These are phyloP conservation scores for Volutella citrinella DNA, from an alignment of 2,329 filamentous ascomycete species.

Conservation along the genomic window DNA sequence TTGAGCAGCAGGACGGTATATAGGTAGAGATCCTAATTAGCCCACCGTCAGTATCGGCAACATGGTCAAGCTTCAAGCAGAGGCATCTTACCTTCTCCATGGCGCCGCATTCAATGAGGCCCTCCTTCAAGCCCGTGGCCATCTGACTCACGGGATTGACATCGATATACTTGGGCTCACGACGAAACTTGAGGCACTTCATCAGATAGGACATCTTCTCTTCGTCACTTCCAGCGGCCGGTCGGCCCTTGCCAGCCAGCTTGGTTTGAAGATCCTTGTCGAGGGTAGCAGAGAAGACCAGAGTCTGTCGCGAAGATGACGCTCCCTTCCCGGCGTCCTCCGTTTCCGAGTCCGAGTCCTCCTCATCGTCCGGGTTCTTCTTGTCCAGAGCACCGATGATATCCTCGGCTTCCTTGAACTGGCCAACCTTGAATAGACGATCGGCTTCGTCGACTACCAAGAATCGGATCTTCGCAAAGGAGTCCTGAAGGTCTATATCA, in stretches of 20 bases:
- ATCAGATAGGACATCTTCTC: constrained; percentile 92
- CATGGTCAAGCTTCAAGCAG: not conserved
- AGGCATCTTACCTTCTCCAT: constrained; percentile 73
- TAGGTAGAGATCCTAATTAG: constrained; percentile 91
- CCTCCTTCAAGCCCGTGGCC: constrained; percentile 81
- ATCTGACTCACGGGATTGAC: constrained; percentile 87
- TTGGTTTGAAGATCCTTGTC: constrained; percentile 90
- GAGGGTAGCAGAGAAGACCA: constrained; percentile 97
- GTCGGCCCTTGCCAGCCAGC: constrained; percentile 70
- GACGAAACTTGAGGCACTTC: constrained; percentile 82
- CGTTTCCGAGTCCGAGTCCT: constrained; percentile 45
- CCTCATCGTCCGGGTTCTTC: constrained; percentile 59
- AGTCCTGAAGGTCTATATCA: constrained; percentile 64
- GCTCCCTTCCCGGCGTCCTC: constrained; percentile 45
- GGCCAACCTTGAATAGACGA: constrained; percentile 82
- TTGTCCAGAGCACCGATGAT: constrained; percentile 80
- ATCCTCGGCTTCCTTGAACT: constrained; percentile 91
- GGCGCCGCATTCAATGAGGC: constrained; percentile 84
- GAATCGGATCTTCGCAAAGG: constrained; percentile 73
- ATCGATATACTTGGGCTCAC: constrained; percentile 87
- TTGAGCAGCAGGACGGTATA: constrained; percentile 85
- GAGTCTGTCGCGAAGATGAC: constrained; percentile 70
- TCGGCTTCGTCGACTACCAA: constrained; percentile 94
- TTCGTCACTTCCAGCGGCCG: constrained; percentile 56
- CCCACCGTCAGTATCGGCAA: constrained; percentile 12